Base-by-base conservation (phyloP, 208 protist genomes). In the Kentomonas sorsogonicus region DNA sequence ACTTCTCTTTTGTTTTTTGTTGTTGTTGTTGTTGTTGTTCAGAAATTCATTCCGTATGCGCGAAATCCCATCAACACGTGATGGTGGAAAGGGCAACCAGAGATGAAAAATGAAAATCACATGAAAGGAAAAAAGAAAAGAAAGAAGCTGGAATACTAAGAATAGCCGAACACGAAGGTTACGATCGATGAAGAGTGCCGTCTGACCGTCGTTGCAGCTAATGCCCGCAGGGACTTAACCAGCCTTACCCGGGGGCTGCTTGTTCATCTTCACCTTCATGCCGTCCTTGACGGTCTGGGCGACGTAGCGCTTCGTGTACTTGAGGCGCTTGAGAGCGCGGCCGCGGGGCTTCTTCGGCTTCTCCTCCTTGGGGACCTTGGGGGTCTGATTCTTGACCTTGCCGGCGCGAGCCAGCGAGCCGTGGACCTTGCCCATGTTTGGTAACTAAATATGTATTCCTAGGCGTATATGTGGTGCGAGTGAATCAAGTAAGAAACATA, bases 311-410 rank as follows among this genome's bases (percentile, higher is more conserved):
- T 93, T 83, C 74, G 97, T 99, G 96, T 98, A 99, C 80, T 97
- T 93, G 63, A 96, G 74, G 74, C 97, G 93, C 82, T 98, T 97
- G 81, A 98, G 97, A 33, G 95, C 95, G 68, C 97, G 96, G 62
- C 97, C 96, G 60, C 86, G 85, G 40, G 89, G 78, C 69, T 88
- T 77, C 86, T 97, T 97, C 60, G 91, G 82, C 89, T 98, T 98
- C 74, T 98, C 96, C 74, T 89, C 64, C 64, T 96, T 94, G 66
- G 75, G 75, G 44, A 98, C 94, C 79, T 98, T 98, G 67, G 97
- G 97, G 66, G 97, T 99, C 87, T 98, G 95, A 78, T 96, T 97
- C 74, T 94, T 93, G 66, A 99, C 97, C 89, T 99, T 99, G 86
- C 97, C 97, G 69, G 97, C 97, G 89, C 97, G 96, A 64, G 96